Percentiles rank a stretch among this genome's conserved stretches.
phyloP scores from a whole-genome alignment of 75 land plant genomes.

The Pinus albicaulis region DNA sequence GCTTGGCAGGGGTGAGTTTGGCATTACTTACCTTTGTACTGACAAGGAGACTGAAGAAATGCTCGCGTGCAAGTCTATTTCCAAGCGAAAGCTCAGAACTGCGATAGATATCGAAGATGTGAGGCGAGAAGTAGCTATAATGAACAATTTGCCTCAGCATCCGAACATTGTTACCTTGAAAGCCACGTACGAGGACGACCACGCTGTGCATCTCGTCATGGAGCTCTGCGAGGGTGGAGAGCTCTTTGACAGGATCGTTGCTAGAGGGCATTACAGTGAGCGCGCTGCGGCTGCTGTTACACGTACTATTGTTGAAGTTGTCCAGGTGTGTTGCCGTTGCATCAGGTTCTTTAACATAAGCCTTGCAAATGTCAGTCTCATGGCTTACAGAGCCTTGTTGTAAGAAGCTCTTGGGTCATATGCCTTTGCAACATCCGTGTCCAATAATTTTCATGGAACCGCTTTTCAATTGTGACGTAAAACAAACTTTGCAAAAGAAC shows the following conservation, averaged over 20 bases:
- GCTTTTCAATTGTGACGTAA: no score
- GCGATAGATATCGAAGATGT: slow-evolving; percentile 86
- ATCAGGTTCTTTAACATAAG: not conserved
- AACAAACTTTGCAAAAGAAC: not conserved
- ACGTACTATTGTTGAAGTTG: slow-evolving; percentile 73
- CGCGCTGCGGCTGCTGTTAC: slow-evolving; percentile 69
- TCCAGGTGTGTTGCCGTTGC: slow-evolving; percentile 7
- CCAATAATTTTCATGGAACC: no score
- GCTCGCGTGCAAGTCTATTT: slow-evolving; percentile 87
- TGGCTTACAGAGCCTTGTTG: not conserved
- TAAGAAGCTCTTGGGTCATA: no score
- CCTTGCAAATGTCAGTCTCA: not conserved
- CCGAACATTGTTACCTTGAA: slow-evolving; percentile 69
- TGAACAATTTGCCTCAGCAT: slow-evolving; percentile 68
- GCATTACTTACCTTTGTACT: slow-evolving; percentile 82
- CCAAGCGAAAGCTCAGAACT: slow-evolving; percentile 73
- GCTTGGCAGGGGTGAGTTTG: slow-evolving; percentile 91
- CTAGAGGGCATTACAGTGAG: slow-evolving; percentile 82
- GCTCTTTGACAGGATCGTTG: slow-evolving; percentile 86
- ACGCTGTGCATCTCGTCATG: slow-evolving; percentile 86
- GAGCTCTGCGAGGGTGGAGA: slow-evolving; percentile 93
- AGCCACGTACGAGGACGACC: slow-evolving; percentile 75
- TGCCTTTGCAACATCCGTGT: no score
- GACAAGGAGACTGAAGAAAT: slow-evolving; percentile 52
- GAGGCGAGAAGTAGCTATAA: slow-evolving; percentile 76